Percentiles rank a stretch among this genome's conserved stretches.
Evolutionary conservation across 306 rosid species (phyloP).

Genomic region (Trifolium pratense): DNA sequence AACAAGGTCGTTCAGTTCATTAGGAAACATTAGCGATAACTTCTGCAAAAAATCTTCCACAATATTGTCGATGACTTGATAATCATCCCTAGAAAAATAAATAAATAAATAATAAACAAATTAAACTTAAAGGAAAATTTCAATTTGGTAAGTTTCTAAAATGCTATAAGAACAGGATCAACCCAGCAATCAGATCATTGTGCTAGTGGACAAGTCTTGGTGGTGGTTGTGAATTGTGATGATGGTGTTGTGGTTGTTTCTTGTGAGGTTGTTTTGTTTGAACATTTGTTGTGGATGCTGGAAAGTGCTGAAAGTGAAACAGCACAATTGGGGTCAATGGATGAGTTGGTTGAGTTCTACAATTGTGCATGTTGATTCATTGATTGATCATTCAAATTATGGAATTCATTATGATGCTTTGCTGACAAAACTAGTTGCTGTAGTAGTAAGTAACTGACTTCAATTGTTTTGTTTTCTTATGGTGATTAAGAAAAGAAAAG

Average conservation of each 20-base stretch:
- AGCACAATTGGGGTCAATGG: slow-evolving; percentile 73
- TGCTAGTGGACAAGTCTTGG: slow-evolving; percentile 65
- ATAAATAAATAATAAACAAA: background rate
- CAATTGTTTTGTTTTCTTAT: background rate
- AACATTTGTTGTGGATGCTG: slow-evolving; percentile 94
- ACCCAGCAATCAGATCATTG: background rate
- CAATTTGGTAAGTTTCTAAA: background rate
- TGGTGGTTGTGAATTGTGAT: background rate
- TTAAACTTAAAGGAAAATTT: background rate
- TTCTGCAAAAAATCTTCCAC: slow-evolving; percentile 32
- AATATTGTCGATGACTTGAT: slow-evolving; percentile 16
- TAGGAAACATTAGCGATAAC: background rate
- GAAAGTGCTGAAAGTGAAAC: slow-evolving; percentile 65
- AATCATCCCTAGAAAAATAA: slow-evolving; percentile 15
- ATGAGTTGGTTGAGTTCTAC: slow-evolving; percentile 82
- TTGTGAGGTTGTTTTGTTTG: slow-evolving; percentile 90
- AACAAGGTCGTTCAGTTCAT: background rate
- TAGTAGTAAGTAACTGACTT: slow-evolving; percentile 27
- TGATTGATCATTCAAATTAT: background rate
- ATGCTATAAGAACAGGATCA: background rate
- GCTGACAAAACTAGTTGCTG: background rate
- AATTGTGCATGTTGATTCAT: slow-evolving; percentile 48
- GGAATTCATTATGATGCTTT: background rate
- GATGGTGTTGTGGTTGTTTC: slow-evolving; percentile 56
- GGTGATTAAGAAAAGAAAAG: background rate